These are phyloP conservation scores for Diaporthe ilicicola DNA, from an alignment of 2,329 filamentous ascomycete genomes.

Conservation along the genomic window DNA sequence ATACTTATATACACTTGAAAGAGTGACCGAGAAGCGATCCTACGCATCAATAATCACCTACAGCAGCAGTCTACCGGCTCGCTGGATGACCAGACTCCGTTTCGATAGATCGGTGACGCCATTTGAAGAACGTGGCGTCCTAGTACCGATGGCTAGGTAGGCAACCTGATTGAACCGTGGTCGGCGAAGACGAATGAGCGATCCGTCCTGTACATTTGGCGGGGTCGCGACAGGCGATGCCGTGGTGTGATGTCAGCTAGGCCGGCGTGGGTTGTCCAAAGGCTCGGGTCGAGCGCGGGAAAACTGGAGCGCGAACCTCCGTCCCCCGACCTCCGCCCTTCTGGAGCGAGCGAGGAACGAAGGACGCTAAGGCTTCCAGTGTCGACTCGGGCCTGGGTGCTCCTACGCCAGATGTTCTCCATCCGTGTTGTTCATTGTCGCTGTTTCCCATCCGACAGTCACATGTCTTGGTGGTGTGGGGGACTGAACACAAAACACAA, in stretches of 20 bases:
- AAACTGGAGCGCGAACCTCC: conserved; percentile 22
- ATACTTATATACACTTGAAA: background rate
- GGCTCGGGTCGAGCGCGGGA: conserved; percentile 4
- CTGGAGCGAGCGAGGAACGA: background rate
- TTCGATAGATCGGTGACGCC: background rate
- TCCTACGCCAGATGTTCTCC: background rate
- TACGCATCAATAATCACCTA: background rate
- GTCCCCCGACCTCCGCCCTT: background rate
- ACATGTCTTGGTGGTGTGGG: background rate
- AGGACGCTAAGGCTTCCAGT: background rate
- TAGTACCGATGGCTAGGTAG: background rate
- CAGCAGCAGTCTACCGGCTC: background rate
- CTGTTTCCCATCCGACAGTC: background rate
- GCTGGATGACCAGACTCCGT: background rate
- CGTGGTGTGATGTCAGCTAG: background rate
- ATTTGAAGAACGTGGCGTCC: background rate
- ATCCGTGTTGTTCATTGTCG: too few relatives aligned
- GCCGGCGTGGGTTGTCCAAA: background rate
- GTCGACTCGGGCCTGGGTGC: background rate
- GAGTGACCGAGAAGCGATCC: background rate
- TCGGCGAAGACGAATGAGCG: conserved; percentile 2
- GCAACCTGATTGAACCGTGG: background rate
- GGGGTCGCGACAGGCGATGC: conserved; percentile 1
- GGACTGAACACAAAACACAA: background rate
- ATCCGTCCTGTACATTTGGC: background rate